Evolutionary conservation across 208 protist genomes (phyloP), one percentile per base, ranked within the genome.

Genomic region (Trypanosoma rangeli): DNA sequence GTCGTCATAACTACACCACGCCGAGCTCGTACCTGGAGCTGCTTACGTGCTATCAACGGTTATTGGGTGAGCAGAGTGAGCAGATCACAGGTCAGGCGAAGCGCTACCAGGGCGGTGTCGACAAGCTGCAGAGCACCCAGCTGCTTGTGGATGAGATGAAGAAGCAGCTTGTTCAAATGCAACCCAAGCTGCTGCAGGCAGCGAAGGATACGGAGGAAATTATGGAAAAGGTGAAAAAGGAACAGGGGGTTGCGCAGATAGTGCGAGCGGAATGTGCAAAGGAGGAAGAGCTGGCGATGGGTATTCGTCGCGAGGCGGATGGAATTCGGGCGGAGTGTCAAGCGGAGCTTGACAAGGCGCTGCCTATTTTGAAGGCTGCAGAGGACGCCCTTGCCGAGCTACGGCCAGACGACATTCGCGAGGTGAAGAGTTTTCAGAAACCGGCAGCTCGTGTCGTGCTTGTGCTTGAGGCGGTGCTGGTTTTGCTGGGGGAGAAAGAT

Each of bases 11-110:
- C 73, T 99, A 99, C 92, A 98, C 96, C 10, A 99, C 98, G 20
- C 98, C 98, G 42, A 98, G 93, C 48, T 98, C 91, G 9, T 99
- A 98, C 79, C 83, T 99, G 9, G 90, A 97, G 72, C 87, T 99
- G 48, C 85, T 99, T 46, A 90, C 78, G 35, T 89, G 94, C 64
- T 98, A 98, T 82, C 49, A 79, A 12, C 74, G 84, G 37, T 68
- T 98, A 73, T 81, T 98, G 24, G 84, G 84, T 57, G 87, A 97
- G 71, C 93, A 98, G 76, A 73, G 87, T 54, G 79, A 82, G 68
- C 46, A 75, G 20, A 90, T 94, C 37, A 68, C 73, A 46, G 76
- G 78, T 31, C 84, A 94, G 65, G 76, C 94, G 28, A 84, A 86
- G 28, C 90, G 94, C 20, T 97, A 98, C 65, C 84, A 91, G 58